These are phyloP conservation scores for Vitis hybrid DNA, from an alignment of 177 flowering plant genomes.

Conservation along the genomic window DNA sequence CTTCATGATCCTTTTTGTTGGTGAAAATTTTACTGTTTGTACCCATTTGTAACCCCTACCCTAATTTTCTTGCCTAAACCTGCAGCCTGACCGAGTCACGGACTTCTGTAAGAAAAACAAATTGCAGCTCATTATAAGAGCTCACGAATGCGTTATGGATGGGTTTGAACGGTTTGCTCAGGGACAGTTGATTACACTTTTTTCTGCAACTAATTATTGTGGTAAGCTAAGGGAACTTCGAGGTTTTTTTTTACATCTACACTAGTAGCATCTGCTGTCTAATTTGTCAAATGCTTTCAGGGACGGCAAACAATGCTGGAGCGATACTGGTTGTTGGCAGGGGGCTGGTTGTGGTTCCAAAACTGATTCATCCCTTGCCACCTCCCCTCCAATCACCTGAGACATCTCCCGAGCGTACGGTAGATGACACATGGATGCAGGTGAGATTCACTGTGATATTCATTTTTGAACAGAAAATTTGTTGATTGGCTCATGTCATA, in stretches of 20 bases:
- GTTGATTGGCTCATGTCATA: neutral
- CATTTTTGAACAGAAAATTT: neutral
- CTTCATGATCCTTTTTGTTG: too few relatives aligned
- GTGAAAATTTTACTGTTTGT: too few relatives aligned
- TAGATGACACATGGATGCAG: slow-evolving; percentile 92
- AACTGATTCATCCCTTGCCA: slow-evolving; percentile 94
- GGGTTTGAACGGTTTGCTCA: slow-evolving; percentile 99
- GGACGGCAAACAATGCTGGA: slow-evolving; percentile 98
- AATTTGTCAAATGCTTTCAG: slow-evolving; percentile 34
- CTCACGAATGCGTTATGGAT: slow-evolving; percentile 99
- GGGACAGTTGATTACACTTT: slow-evolving; percentile 95
- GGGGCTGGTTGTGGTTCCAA: slow-evolving; percentile 89
- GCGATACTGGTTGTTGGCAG: slow-evolving; percentile 96
- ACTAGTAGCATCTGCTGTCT: slow-evolving; percentile 2
- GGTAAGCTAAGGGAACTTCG: slow-evolving; percentile 48
- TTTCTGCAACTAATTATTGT: slow-evolving; percentile 98
- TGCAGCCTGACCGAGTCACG: slow-evolving; percentile 95
- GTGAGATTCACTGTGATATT: slow-evolving; percentile 21
- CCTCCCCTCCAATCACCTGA: slow-evolving; percentile 89
- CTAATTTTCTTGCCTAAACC: neutral
- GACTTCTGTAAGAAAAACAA: slow-evolving; percentile 96
- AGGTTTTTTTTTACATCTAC: neutral
- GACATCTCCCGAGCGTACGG: slow-evolving; percentile 66
- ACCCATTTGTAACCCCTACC: too few relatives aligned
- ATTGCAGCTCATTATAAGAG: slow-evolving; percentile 93